phyloP scores from a whole-genome alignment of 495 filamentous ascomycete genomes.

The Cercophora sp. region DNA sequence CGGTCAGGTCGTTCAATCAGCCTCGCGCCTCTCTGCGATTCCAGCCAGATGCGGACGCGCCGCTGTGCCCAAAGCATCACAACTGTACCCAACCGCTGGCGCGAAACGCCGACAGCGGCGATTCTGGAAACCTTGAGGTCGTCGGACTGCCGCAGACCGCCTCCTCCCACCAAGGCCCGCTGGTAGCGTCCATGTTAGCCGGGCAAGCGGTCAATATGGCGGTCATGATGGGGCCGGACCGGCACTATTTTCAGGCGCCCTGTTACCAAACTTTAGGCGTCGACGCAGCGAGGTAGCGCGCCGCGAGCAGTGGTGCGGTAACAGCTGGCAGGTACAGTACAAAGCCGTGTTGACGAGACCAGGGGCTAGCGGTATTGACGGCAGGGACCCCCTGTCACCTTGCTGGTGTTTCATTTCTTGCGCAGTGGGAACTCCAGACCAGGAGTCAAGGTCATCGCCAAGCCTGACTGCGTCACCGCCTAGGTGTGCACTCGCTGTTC shows the following conservation, averaged over 20 bases:
- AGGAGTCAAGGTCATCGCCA: conserved; percentile 25
- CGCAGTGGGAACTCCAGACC: conserved; percentile 25
- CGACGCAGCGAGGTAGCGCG: background rate
- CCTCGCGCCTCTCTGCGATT: background rate
- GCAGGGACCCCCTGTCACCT: conserved; percentile 22
- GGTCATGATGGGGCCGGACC: conserved; percentile 4
- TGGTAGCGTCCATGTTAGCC: background rate
- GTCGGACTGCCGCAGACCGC: background rate
- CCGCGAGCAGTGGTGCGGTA: background rate
- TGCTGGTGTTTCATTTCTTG: conserved; percentile 32
- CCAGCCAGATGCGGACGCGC: background rate
- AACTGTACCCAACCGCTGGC: conserved; percentile 13
- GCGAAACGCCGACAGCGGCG: conserved; percentile 6
- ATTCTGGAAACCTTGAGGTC: conserved; percentile 6
- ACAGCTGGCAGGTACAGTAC: conserved; percentile 19
- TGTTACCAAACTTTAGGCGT: conserved; percentile 19
- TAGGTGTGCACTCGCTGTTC: conserved; percentile 15
- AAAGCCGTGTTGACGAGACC: conserved; percentile 10
- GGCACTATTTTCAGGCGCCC: conserved; percentile 15
- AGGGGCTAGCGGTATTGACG: conserved; percentile 25
- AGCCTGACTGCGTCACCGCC: conserved; percentile 38
- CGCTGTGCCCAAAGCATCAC: background rate
- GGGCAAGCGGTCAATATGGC: conserved; percentile 1
- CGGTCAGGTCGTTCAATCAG: too few species aligned
- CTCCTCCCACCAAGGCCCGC: background rate